Conservation (phyloP, 164 flowering plant species). For the Piper longum region DNA sequence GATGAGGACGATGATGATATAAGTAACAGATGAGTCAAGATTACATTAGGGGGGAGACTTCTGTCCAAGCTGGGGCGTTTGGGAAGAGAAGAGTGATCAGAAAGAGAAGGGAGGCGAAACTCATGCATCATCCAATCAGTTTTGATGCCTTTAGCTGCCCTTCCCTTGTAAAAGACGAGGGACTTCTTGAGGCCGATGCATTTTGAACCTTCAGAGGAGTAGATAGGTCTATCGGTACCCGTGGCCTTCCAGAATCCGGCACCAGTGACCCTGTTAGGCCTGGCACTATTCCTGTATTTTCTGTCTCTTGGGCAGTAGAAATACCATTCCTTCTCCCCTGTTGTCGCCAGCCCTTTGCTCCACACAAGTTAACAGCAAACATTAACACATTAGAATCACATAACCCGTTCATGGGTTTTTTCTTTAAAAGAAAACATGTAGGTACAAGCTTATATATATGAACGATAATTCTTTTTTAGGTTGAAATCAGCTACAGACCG, state of each 20-base stretch:
- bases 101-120: constrained; percentile 67
- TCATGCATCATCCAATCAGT: constrained; percentile 99
- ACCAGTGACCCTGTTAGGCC: constrained; percentile 89
- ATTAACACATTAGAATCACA: not conserved
- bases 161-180: constrained; percentile 86
- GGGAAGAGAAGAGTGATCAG: constrained; percentile 20
- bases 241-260: constrained; percentile 99
- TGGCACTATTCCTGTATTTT: constrained; percentile 76
- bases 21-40: not conserved
- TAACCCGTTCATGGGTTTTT: too few species aligned
- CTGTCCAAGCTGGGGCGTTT: constrained; percentile 38
- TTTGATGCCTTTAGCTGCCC: constrained; percentile 91
- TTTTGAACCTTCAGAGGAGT: constrained; percentile 65
- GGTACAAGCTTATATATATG: too few species aligned
- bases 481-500: too few species aligned
- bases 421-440: too few species aligned
- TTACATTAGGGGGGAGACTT: constrained; percentile 54
- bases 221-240: constrained; percentile 85
- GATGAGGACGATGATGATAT: too few species aligned
- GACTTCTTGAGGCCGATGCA: constrained; percentile 97
- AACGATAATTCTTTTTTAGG: too few species aligned
- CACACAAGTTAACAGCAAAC: constrained; percentile 2
- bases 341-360: constrained; percentile 46
- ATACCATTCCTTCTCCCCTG: constrained; percentile 95
- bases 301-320: constrained; percentile 94